phyloP scores from a whole-genome alignment of 2,329 filamentous ascomycete genomes.

The Apiospora phragmitis region DNA sequence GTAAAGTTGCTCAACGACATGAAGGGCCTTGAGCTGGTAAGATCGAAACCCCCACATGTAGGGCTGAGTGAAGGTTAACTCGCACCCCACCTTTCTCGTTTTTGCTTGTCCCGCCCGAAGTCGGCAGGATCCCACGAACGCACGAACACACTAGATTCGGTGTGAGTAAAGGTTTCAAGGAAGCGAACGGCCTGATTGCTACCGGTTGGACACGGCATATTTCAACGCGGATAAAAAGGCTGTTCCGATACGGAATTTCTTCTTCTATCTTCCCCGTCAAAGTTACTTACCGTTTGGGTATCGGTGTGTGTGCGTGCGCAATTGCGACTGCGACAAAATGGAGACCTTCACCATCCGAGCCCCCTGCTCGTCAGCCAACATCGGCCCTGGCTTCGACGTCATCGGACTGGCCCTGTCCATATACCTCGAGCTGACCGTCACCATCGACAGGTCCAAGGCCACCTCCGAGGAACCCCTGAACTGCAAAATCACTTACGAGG shows the following conservation, averaged over 20 bases:
- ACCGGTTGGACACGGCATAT: neutral
- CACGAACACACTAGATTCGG: neutral
- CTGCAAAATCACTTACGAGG: conserved; percentile 90
- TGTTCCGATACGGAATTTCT: neutral
- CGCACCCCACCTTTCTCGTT: neutral
- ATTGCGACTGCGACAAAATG: conserved; percentile 26
- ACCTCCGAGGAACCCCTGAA: conserved; percentile 68
- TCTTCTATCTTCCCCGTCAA: neutral
- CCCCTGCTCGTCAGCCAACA: conserved; percentile 95
- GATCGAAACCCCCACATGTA: neutral
- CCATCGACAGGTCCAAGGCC: conserved; percentile 61
- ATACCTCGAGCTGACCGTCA: conserved; percentile 87
- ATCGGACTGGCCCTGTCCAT: conserved; percentile 93
- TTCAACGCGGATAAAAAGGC: neutral
- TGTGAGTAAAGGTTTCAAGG: neutral
- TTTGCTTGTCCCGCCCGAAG: conserved; percentile 4
- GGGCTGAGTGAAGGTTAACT: neutral
- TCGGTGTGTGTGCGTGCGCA: neutral
- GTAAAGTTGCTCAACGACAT: neutral
- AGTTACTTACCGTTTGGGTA: neutral
- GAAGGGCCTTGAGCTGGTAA: neutral
- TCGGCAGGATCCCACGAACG: neutral
- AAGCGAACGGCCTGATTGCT: neutral
- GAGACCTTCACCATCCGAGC: conserved; percentile 73
- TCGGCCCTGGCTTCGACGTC: conserved; percentile 96